phyloP scores from a whole-genome alignment of 2,329 filamentous ascomycete species.

The Pyrenochaeta sp. region DNA sequence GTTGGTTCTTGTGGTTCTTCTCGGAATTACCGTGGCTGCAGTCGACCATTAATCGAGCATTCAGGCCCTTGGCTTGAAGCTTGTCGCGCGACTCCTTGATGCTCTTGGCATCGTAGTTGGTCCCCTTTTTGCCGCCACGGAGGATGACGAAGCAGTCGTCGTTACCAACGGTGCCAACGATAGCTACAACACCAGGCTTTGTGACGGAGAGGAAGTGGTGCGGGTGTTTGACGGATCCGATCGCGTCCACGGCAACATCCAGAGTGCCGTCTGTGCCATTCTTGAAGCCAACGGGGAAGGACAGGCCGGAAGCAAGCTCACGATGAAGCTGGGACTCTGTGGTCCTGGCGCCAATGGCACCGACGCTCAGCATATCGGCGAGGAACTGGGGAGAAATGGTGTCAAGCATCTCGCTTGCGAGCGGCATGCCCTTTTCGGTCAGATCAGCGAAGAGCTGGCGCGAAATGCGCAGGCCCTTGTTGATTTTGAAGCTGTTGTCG shows the following conservation, averaged over 20 bases:
- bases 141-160: conserved; percentile 98
- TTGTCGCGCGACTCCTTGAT: conserved; percentile 84
- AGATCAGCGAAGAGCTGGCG: conserved; percentile 93
- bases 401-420: conserved; percentile 97
- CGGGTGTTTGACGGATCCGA: conserved; percentile 88
- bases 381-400: conserved; percentile 98
- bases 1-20: conserved; percentile 98
- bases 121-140: conserved; percentile 88
- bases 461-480: conserved; percentile 89
- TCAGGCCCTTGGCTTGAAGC: conserved; percentile 76
- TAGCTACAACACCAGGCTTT: conserved; percentile 93
- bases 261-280: conserved; percentile 95
- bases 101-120: conserved; percentile 89
- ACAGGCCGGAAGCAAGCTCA: conserved; percentile 90
- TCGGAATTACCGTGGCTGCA: conserved; percentile 96
- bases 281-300: conserved; percentile 99
- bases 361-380: conserved; percentile 88
- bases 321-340: conserved; percentile 96
- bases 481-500: conserved; percentile 98
- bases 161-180: conserved; percentile 93
- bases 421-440: conserved; percentile 90
- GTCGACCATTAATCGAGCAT: conserved; percentile 90
- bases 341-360: conserved; percentile 93
- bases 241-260: conserved; percentile 91
- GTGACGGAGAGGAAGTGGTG: conserved; percentile 98